Percentiles rank a stretch among this genome's conserved stretches.
phyloP scores from a whole-genome alignment of 352 stramenopile genomes.

The Phytophthora tentaculata region DNA sequence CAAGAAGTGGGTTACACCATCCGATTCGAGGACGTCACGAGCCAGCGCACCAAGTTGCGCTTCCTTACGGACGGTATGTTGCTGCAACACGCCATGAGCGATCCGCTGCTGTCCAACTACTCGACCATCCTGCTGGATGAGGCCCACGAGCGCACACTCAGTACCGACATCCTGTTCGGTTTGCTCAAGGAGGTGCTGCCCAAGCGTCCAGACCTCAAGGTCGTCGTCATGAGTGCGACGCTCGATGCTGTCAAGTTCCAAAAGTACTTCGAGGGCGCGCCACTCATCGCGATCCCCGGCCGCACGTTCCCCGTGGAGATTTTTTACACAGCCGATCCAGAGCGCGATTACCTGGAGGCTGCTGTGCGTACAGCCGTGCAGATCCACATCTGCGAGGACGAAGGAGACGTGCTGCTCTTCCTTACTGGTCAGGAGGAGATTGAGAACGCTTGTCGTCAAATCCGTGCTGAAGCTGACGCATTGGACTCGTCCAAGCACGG shows the following conservation, averaged over 20 bases:
- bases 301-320: constrained; percentile 98
- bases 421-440: constrained; percentile 99
- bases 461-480: constrained; percentile 86
- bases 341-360: constrained; percentile 98
- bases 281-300: constrained; percentile 94
- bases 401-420: constrained; percentile 99
- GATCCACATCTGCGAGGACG: constrained; percentile 97
- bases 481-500: constrained; percentile 95
- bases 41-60: constrained; percentile 80
- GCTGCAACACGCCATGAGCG: constrained; percentile 96
- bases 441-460: constrained; percentile 95
- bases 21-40: constrained; percentile 98
- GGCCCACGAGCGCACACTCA: constrained; percentile 97
- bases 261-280: constrained; percentile 94
- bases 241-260: constrained; percentile 98
- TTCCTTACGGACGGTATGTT: constrained; percentile 95
- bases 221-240: constrained; percentile 99
- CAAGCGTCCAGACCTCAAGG: constrained; percentile 95
- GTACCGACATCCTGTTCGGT: constrained; percentile 98
- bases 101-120: constrained; percentile 96
- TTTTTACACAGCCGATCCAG: constrained; percentile 97
- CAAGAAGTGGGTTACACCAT: constrained; percentile 99
- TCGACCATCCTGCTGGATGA: constrained; percentile 98
- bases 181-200: constrained; percentile 97
- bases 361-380: constrained; percentile 88